phyloP scores from a whole-genome alignment of 1,284 basidiomycete genomes.

The Quambalaria eucalypti region DNA sequence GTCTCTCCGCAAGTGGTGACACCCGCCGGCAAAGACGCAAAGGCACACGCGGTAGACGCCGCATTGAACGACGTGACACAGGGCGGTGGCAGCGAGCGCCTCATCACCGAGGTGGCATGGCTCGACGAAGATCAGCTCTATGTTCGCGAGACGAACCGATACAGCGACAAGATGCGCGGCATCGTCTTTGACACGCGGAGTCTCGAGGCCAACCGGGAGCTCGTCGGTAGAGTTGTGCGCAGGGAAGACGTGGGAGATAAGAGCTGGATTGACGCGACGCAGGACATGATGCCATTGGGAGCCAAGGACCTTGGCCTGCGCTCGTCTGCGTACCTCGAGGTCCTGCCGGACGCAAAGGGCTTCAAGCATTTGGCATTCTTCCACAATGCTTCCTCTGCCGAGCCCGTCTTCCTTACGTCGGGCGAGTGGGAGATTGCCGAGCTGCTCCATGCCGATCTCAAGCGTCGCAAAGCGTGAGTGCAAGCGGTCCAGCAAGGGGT shows the following conservation, averaged over 20 bases:
- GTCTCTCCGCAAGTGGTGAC: constrained; percentile 15
- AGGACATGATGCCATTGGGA: constrained; percentile 4
- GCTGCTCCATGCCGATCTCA: constrained; percentile 64
- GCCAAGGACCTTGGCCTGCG: constrained; percentile 1
- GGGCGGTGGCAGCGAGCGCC: constrained; percentile 53
- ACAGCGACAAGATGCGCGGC: constrained; percentile 28
- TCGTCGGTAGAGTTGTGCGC: constrained; percentile 49
- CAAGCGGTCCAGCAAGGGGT: no score
- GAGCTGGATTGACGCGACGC: constrained; percentile 65
- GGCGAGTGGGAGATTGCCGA: constrained; percentile 81
- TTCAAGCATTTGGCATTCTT: constrained; percentile 34
- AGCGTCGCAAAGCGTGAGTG: constrained; percentile 62
- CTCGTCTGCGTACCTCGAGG: constrained; percentile 29
- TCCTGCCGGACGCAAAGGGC: constrained; percentile 19
- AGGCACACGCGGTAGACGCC: constrained; percentile 47
- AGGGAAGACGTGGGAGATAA: constrained; percentile 60
- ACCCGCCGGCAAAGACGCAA: constrained; percentile 38
- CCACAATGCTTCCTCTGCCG: constrained; percentile 8
- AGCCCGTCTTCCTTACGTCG: constrained; percentile 58
- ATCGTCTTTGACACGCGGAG: constrained; percentile 18
- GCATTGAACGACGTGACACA: constrained; percentile 56
- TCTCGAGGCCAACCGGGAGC: constrained; percentile 19
- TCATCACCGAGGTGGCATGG: constrained; percentile 76
- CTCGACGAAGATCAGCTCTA: constrained; percentile 66
- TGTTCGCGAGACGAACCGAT: constrained; percentile 68